A percentile compares a stretch with the other conserved stretches of the same genome.
phyloP scores from a whole-genome alignment of 164 flowering plant species.

The Magnolia changhungtana region DNA sequence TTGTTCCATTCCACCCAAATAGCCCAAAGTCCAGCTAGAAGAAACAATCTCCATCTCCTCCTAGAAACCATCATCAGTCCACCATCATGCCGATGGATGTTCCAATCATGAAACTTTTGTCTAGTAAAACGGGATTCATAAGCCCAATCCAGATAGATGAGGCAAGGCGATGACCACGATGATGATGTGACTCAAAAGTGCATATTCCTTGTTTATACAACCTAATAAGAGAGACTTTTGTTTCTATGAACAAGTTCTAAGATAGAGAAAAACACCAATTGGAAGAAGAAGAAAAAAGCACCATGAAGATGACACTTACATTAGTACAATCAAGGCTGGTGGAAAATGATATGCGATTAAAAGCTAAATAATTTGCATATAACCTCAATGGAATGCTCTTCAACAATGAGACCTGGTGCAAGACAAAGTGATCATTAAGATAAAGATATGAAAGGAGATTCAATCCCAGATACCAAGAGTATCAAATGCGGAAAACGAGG shows the following conservation, averaged over 20 bases:
- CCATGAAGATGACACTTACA: conserved; percentile 16
- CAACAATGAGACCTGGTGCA: conserved; percentile 31
- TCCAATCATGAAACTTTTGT: no score
- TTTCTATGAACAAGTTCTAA: not conserved
- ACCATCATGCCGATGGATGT: no score
- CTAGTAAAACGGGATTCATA: no score
- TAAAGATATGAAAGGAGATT: not conserved
- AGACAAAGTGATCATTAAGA: not conserved
- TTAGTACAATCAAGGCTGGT: conserved; percentile 26
- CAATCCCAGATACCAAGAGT: not conserved
- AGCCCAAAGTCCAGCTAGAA: no score
- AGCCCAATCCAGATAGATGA: no score
- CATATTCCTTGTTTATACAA: not conserved
- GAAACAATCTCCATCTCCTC: no score
- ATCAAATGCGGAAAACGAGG: not conserved
- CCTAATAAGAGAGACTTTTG: not conserved
- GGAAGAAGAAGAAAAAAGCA: not conserved
- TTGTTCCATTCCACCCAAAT: no score
- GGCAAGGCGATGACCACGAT: no score
- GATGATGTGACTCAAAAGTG: not conserved
- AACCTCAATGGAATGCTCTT: conserved; percentile 34
- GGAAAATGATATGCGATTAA: conserved; percentile 15
- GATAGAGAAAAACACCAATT: not conserved
- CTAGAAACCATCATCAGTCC: no score
- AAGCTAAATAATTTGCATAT: conserved; percentile 25